Base-by-base conservation (phyloP, 352 stramenopile species). In the Globisporangium megalacanthum region DNA sequence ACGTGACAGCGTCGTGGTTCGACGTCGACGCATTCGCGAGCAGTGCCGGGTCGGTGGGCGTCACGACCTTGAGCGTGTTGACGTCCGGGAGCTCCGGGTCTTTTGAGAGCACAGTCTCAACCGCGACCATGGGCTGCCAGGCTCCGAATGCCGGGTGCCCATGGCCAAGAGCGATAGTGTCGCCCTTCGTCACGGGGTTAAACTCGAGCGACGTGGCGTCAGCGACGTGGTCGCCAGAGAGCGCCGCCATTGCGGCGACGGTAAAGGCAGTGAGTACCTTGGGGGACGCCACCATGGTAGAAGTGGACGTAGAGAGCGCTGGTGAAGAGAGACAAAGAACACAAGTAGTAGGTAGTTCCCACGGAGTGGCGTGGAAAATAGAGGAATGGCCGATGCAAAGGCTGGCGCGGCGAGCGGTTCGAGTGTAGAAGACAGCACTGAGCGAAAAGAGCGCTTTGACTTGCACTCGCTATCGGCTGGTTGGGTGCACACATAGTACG, bases 51-150 rank as follows among this genome's bases (percentile, higher is more conserved):
- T 61, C 48, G 13, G 11, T 22, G 10, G 45, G 31, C 4, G 36
- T 17, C 35, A 61, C 56, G 7, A 37, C 47, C 31, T 44, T 29
- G 19, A 60, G 29, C 48, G 49, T 44, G 15, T 41, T 3, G 19
- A 31, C 22, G 13, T 31, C 41, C 2, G 50, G 51, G 6, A 60
- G 54, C 36, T 61, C 56, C 29, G 47, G 56, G 49, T 76, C 57
- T 19, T 44, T 41, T 17, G 45, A 45, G 36, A 56, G 35, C 22
- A 54, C 31, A 10, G 47, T 41, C 17, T 36, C 37, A 35, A 61
- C 17, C 11, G 29, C 20, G 8, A n/a, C 14, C 9, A 25, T 15
- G 13, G 20, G 31, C 29, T 47, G 10, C 31, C 33, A 52, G 14
- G 25, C 42, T 0, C 42, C 54, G 41, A 51, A 51, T n/a, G 54